Conservation (phyloP, 768 basidiomycete genomes). For the Roridomyces roridus region DNA sequence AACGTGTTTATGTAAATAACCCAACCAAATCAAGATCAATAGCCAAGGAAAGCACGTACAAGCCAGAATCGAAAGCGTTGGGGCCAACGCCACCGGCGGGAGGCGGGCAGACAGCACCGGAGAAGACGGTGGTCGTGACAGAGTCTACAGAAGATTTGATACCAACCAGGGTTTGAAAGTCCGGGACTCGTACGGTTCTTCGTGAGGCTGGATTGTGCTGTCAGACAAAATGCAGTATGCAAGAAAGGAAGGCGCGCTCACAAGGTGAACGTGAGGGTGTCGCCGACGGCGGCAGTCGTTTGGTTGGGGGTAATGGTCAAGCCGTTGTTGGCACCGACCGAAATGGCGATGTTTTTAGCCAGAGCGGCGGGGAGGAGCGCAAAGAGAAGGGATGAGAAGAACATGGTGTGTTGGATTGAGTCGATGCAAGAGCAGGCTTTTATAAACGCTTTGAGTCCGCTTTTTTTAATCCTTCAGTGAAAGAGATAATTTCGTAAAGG, state of each 20-base stretch:
- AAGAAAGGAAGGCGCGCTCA: neutral
- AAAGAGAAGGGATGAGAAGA: neutral
- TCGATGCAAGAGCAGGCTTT: too few species aligned
- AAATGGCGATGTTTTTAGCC: slow-evolving; percentile 11
- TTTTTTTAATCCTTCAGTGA: too few species aligned
- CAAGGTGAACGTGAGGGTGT: slow-evolving; percentile 26
- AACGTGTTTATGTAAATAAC: too few species aligned
- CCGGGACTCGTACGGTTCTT: slow-evolving; percentile 17
- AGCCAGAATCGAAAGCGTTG: slow-evolving; percentile 25
- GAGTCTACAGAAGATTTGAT: slow-evolving; percentile 5
- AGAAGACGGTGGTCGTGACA: slow-evolving; percentile 24
- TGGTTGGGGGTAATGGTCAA: slow-evolving; percentile 19
- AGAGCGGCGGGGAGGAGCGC: slow-evolving; percentile 18
- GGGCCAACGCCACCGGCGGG: slow-evolving; percentile 22
- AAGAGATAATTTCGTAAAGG: too few species aligned
- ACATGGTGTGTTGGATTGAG: slow-evolving; percentile 5
- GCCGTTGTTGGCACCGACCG: slow-evolving; percentile 6
- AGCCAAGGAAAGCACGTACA: slow-evolving; percentile 12
- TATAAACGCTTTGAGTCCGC: too few species aligned
- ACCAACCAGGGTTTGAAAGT: neutral
- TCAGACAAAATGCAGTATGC: neutral
- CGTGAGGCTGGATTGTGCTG: slow-evolving; percentile 6
- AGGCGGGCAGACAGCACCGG: slow-evolving; percentile 23
- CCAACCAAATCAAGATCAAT: neutral
- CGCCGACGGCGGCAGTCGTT: slow-evolving; percentile 10